Evolutionary conservation across 768 basidiomycete genomes (phyloP), one percentile per base, ranked within the genome.

Genomic region (Harrya chromipes): DNA sequence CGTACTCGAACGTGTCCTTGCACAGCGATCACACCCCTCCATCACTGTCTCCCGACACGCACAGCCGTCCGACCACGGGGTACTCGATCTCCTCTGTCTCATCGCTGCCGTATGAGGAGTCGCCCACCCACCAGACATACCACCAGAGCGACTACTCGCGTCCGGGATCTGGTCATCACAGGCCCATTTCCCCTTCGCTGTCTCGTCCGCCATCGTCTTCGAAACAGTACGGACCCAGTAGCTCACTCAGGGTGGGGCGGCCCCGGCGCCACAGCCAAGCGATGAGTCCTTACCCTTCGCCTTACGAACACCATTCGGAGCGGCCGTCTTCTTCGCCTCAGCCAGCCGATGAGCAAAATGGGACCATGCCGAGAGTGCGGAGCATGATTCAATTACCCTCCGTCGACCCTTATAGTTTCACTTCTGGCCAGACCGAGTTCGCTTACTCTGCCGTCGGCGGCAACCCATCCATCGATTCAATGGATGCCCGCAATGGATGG

Each of bases 81-180:
- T 92, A 92, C 67, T 90, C 90, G 34, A 87, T 90, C 48, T 84
- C 87, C 2, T 89, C 87, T 12, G 87, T 90, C 56, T 86, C 85
- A 1, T 89, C 86, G 17, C 63, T 88, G 56, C 77, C 83, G 0
- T 87, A 89, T 66, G 84, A 84, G 46, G 84, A 87, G 37, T 74
- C 68, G 24, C 66, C 67, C 7, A 70, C 64, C 9, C 66, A 70
- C 26, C 50, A 49, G 2, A 52, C 57, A 26, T 70, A 80, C 48
- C 77, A 79, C 49, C 70, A 69, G 12, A 50, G 57, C 12, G 81
- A 89, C 60, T 85, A 86, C 63, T 83, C 85, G 44, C 83, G 87
- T 24, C 86, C 88, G 1, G 78, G 74, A 60, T 90, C 88, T 4
- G 79, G 84, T 49, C 85, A 87, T 57, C 87, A 87, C 60, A 78